Conservation (phyloP, 1,284 basidiomycete species). For the Mrakiaceae sp. region DNA sequence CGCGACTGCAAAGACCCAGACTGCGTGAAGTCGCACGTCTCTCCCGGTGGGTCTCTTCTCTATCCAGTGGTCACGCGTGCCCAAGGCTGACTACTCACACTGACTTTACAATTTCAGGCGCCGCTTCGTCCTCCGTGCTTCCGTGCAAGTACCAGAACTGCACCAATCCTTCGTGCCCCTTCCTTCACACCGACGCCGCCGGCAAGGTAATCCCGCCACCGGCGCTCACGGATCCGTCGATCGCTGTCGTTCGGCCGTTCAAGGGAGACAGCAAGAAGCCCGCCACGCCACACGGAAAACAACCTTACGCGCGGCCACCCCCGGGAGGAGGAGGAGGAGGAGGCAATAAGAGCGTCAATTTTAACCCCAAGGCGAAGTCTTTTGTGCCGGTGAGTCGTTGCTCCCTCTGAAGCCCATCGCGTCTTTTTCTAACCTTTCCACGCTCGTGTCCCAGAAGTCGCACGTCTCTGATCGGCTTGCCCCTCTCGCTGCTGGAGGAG, state of each 20-base stretch:
- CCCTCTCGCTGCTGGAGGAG: neutral
- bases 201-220: constrained; percentile 35
- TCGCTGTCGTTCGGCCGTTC: neutral
- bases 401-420: neutral
- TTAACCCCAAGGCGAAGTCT: constrained; percentile 13
- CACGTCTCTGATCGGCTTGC: neutral
- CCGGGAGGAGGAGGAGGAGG: neutral
- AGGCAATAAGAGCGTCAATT: constrained; percentile 7
- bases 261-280: neutral
- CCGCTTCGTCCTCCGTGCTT: constrained; percentile 13
- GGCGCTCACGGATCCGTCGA: constrained; percentile 23
- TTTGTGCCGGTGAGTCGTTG: constrained; percentile 11
- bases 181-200: constrained; percentile 34
- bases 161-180: constrained; percentile 35
- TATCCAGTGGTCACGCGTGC: neutral
- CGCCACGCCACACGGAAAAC: neutral
- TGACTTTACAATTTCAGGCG: neutral
- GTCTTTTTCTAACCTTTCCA: neutral
- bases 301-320: constrained; percentile 2
- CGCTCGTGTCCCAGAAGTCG: neutral
- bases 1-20: constrained; percentile 80
- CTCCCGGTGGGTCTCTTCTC: constrained; percentile 43
- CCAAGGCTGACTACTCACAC: neutral
- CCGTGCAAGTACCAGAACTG: constrained; percentile 36
- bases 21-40: constrained; percentile 77